Base-by-base conservation (phyloP, 78 protist genomes). In the Diacronema lutheri region DNA sequence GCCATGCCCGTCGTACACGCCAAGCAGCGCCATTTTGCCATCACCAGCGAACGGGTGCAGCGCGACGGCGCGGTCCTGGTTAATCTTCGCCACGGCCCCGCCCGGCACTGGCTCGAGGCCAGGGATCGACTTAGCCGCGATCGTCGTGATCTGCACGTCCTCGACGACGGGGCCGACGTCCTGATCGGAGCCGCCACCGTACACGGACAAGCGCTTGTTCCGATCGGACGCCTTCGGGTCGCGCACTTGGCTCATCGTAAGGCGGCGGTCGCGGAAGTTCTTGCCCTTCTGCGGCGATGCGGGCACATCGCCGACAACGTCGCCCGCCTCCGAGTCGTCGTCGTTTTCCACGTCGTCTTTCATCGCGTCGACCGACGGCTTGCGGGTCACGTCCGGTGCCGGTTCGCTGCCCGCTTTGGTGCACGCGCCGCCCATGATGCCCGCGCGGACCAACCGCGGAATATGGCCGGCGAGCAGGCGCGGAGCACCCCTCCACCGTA, bases 1-100 rank as follows among this genome's bases (percentile, higher is more conserved):
- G 26, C 58, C 79, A 58, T 71, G 79, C 23, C 79, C 79, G 20
- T 71, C 79, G 58, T 23, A 71, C 33, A 71, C 79, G 79, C 79
- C 79, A 3, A 25, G 4, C 33, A 71, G 5, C 37, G 1, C 33
- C 16, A 19, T 7, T 14, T 31, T 33, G 26, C 25, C 13, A 37
- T 41, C 55, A 20, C 14, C 58, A 12, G 5, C 0, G 19, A 41
- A 71, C 13, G 79, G 79, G 23, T 26, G 41, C 23, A 71, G 23
- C 20, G 79, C 79, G 21, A 71, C 9, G 20, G 40, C 79, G 10
- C 79, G 79, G 21, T 71, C 79, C 57, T 71, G 79, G 79, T 71
- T 71, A 35, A 71, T 71, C 79, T 71, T 71, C 1, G 33, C 25
- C 37, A n/a, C 31, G 5, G 58, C 0, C 31, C 79, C 79, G 37